Conservation (phyloP, 768 basidiomycete species). For the Calocera cornea region DNA sequence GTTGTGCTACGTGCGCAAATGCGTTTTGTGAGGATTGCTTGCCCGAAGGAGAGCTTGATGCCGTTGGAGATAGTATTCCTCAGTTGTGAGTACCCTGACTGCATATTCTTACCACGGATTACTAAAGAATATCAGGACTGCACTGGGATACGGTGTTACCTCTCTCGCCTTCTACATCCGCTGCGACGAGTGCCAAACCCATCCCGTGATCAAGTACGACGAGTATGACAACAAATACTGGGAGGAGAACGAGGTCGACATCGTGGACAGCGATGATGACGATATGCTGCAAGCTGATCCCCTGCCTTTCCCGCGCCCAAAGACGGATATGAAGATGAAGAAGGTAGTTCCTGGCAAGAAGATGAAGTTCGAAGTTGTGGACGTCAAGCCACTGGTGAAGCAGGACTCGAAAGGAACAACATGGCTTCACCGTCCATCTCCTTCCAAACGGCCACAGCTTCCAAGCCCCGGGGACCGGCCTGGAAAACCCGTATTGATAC, state of each 20-base stretch:
- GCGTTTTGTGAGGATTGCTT: conserved; percentile 54
- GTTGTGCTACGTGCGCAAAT: conserved; percentile 45
- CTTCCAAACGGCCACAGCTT: neutral
- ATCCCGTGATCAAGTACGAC: neutral
- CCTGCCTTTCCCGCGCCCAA: neutral
- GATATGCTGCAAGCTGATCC: too few relatives aligned
- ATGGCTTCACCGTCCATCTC: too few relatives aligned
- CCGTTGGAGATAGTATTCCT: conserved; percentile 42
- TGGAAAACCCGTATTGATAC: neutral
- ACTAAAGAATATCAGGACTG: neutral
- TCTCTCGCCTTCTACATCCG: neutral
- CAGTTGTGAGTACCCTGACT: conserved; percentile 21
- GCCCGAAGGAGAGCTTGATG: conserved; percentile 35
- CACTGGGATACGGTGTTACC: neutral
- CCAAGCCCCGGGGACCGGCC: neutral
- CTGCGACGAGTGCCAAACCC: neutral
- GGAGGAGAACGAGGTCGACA: neutral
- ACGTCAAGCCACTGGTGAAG: neutral
- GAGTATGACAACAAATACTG: conserved; percentile 1
- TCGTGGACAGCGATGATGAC: neutral
- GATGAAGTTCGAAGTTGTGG: neutral
- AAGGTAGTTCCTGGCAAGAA: neutral
- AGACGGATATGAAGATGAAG: neutral
- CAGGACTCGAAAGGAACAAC: neutral
- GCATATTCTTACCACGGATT: neutral